Evolutionary conservation across 441 rosid species (phyloP), one percentile per base, ranked within the genome.

Genomic region (Aleurites moluccanus): DNA sequence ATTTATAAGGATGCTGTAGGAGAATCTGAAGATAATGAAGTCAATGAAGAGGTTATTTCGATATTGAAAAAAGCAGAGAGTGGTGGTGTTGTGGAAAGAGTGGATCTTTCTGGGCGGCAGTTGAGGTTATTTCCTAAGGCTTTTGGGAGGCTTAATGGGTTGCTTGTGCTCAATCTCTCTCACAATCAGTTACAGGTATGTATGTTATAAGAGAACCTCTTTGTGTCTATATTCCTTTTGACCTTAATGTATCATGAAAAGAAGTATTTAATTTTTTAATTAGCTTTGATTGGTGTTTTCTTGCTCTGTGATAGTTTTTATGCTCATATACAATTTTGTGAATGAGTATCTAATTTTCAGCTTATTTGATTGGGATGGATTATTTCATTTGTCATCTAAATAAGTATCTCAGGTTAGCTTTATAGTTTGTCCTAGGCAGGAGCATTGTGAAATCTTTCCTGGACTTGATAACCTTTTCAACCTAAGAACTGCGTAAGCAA

Each of bases 121-220:
- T 61, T 89, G 80, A 87, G 77, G 82, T 38, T 86, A 35, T 61
- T 89, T 64, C 91, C 89, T 11, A 91, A 87, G 80, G 84, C 81
- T n/a, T 80, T 89, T 61, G 88, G 88, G 18, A 81, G 74, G 76
- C 82, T 89, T 79, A 80, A 62, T 64, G 87, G 85, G 30, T 74
- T 89, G 81, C 52, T 83, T 72, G 60, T 72, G 73, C 88, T 89
- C 73, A 75, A 86, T 79, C 84, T 89, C 45, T 84, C 89, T 53
- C 80, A 66, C 64, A 89, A 89, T 77, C 86, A 77, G 73, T 66
- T 89, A 23, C 83, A 87, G 93, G 93, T 87, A 66, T 64, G 69
- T 60, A 59, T 60, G n/a, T 23, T 28, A 53, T 53, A 10, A 53
- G 40, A 18, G 25, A 69, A 60, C 49, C 9, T 5, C 30, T 1